These are phyloP conservation scores for Telopea speciosissima DNA, from an alignment of 177 flowering plant species.

Conservation along the genomic window DNA sequence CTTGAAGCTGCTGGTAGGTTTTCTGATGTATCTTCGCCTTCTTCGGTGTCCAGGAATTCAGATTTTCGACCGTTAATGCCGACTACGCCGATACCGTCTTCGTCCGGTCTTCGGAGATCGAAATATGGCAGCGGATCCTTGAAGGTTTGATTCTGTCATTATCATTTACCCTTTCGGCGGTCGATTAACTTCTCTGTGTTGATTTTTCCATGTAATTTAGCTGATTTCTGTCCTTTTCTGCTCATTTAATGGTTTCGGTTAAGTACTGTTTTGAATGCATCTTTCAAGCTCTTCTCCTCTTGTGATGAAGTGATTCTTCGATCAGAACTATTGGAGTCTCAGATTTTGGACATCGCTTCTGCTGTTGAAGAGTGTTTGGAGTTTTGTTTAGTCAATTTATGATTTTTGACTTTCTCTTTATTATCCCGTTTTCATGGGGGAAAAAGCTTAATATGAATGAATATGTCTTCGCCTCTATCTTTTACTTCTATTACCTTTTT, in stretches of 20 bases:
- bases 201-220: neutral
- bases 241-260: neutral
- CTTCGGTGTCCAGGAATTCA: slow-evolving; percentile 12
- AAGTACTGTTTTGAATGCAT: neutral
- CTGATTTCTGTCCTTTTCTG: neutral
- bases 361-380: neutral
- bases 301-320: neutral
- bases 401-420: neutral
- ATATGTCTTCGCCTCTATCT: too few species aligned
- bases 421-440: neutral
- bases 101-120: slow-evolving; percentile 45
- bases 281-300: neutral
- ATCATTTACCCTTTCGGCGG: neutral
- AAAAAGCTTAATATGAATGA: neutral
- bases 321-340: neutral
- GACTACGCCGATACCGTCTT: slow-evolving; percentile 49
- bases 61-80: slow-evolving; percentile 16
- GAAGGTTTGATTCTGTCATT: slow-evolving; percentile 34
- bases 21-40: slow-evolving; percentile 6
- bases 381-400: neutral
- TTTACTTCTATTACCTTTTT: too few species aligned
- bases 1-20: slow-evolving; percentile 11
- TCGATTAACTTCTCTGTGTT: neutral
- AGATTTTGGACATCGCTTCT: neutral
- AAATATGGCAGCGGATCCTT: slow-evolving; percentile 45